phyloP scores from a whole-genome alignment of 2,329 filamentous ascomycete genomes.

The Claviceps africana region DNA sequence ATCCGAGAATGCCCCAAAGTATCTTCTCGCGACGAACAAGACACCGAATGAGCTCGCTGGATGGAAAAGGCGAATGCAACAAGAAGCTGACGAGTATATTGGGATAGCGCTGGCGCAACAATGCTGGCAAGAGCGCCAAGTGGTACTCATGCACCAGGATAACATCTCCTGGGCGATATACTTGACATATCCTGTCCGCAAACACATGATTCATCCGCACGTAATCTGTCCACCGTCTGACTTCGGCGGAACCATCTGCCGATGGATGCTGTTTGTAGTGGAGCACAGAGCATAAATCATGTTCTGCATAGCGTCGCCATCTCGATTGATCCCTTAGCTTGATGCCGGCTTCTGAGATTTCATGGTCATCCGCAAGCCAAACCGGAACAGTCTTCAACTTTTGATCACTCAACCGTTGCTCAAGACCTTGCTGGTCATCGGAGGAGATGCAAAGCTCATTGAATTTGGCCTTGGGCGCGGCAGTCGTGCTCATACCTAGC shows the following conservation, averaged over 20 bases:
- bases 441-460: slow-evolving; percentile 29
- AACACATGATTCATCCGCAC: slow-evolving; percentile 84
- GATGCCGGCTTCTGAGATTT: slow-evolving; percentile 34
- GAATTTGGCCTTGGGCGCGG: background rate
- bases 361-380: slow-evolving; percentile 71
- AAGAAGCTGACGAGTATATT: slow-evolving; percentile 90
- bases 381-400: slow-evolving; percentile 71
- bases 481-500: background rate
- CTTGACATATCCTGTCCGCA: slow-evolving; percentile 70
- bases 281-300: slow-evolving; percentile 81
- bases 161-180: slow-evolving; percentile 83
- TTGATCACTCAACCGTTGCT: slow-evolving; percentile 56
- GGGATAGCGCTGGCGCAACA: slow-evolving; percentile 70
- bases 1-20: slow-evolving; percentile 71
- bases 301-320: slow-evolving; percentile 81
- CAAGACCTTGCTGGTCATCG: slow-evolving; percentile 56
- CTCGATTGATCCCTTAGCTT: slow-evolving; percentile 65
- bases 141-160: slow-evolving; percentile 91
- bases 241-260: slow-evolving; percentile 65
- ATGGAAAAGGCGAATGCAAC: slow-evolving; percentile 84
- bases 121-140: slow-evolving; percentile 71
- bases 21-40: slow-evolving; percentile 77
- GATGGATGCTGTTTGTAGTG: slow-evolving; percentile 92
- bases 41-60: slow-evolving; percentile 85
- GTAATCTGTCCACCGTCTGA: slow-evolving; percentile 82